A percentile compares a stretch with the other conserved stretches of the same genome.
Evolutionary conservation across 2,329 filamentous ascomycete genomes (phyloP).

Genomic region (Fusarium protoensiforme): DNA sequence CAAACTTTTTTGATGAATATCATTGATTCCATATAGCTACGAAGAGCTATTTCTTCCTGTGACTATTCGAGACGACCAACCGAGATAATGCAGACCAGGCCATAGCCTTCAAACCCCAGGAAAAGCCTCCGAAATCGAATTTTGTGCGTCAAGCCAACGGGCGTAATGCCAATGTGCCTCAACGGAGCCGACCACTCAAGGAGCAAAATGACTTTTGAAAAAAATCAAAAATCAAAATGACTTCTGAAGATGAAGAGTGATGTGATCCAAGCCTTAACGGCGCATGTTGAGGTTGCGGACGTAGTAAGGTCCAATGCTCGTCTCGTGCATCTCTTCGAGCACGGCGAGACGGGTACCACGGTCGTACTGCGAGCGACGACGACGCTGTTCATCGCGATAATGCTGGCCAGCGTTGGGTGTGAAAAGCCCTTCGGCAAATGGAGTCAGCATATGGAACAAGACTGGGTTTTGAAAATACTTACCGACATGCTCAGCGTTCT

Average conservation of each 20-base stretch:
- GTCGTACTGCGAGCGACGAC: conserved; percentile 82
- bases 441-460: not conserved
- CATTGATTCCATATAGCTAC: conserved; percentile 31
- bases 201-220: conserved; percentile 30
- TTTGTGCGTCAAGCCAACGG: conserved; percentile 19
- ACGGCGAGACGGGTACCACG: conserved; percentile 81
- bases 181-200: conserved; percentile 30
- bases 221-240: conserved; percentile 34
- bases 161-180: conserved; percentile 3
- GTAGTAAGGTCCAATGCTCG: conserved; percentile 54
- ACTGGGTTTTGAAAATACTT: conserved; percentile 47
- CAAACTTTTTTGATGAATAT: conserved; percentile 10
- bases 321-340: conserved; percentile 69
- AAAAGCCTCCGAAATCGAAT: conserved; percentile 28
- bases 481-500: conserved; percentile 89
- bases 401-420: conserved; percentile 82
- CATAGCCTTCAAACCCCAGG: conserved; percentile 25
- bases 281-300: conserved; percentile 25
- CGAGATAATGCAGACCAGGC: conserved; percentile 38
- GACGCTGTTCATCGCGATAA: conserved; percentile 79
- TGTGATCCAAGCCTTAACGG: conserved; percentile 12
- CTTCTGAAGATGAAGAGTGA: conserved; percentile 6
- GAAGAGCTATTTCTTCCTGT: conserved; percentile 25
- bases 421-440: conserved; percentile 71
- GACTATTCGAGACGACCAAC: conserved; percentile 33